These are phyloP conservation scores for Euptelea pleiosperma DNA, from an alignment of 164 flowering plant species.

Conservation along the genomic window DNA sequence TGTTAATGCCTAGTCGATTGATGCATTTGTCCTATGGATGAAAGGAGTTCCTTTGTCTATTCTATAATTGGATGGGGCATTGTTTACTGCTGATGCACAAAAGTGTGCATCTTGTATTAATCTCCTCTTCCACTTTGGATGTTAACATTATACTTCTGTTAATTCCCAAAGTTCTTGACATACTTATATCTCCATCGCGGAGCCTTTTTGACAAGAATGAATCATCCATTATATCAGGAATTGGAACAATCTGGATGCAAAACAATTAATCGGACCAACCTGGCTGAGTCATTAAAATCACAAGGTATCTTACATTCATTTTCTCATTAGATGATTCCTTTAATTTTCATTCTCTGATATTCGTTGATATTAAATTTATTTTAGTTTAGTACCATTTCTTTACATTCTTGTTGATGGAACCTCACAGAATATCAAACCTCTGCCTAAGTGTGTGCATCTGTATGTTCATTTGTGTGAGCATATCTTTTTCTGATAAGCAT, in stretches of 20 bases:
- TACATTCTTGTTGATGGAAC: too few species aligned
- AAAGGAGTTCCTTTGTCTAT: neutral
- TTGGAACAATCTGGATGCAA: slow-evolving; percentile 63
- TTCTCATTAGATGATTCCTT: neutral
- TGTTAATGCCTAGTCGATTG: too few species aligned
- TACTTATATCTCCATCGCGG: neutral
- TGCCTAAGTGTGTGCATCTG: too few species aligned
- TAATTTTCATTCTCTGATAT: too few species aligned
- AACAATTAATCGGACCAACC: slow-evolving; percentile 31
- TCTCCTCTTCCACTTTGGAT: neutral
- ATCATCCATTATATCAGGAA: slow-evolving; percentile 44
- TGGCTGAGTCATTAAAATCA: slow-evolving; percentile 71
- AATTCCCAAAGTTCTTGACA: neutral
- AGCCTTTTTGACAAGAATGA: slow-evolving; percentile 15
- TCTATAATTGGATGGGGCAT: neutral
- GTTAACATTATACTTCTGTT: neutral
- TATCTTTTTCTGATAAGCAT: too few species aligned
- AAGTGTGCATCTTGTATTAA: neutral
- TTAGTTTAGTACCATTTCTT: too few species aligned
- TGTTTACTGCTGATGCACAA: neutral
- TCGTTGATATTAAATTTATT: too few species aligned
- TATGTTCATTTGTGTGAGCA: too few species aligned
- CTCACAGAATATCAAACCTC: too few species aligned
- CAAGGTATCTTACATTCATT: slow-evolving; percentile 44
- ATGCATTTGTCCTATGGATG: too few species aligned